Percentiles rank a stretch among this genome's conserved stretches.
Evolutionary conservation across 2,329 filamentous ascomycete genomes (phyloP).

Genomic region (Xylaria sp.): DNA sequence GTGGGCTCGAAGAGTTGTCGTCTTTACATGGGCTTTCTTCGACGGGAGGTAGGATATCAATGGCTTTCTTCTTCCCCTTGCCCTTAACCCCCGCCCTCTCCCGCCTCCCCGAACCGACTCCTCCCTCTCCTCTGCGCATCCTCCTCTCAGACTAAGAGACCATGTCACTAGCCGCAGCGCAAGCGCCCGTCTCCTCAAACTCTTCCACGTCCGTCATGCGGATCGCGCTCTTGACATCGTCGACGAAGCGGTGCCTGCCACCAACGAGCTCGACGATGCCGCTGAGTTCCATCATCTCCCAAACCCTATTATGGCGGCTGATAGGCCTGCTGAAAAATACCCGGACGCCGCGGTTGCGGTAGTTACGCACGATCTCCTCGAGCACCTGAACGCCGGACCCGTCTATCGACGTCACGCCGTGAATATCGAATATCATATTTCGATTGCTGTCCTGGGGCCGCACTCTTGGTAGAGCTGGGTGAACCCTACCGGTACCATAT

Average conservation of each 20-base stretch:
- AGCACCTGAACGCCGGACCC: slow-evolving; percentile 92
- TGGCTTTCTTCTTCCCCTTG: no score
- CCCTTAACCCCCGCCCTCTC: no score
- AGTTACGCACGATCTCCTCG: slow-evolving; percentile 81
- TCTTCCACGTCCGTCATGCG: slow-evolving; percentile 75
- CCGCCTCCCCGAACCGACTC: no score
- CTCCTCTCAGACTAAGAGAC: slow-evolving; percentile 12
- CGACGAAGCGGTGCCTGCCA: slow-evolving; percentile 76
- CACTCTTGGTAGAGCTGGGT: slow-evolving; percentile 83
- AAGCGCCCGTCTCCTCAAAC: slow-evolving; percentile 22
- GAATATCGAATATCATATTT: slow-evolving; percentile 95
- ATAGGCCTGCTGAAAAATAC: slow-evolving; percentile 73
- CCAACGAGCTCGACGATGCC: slow-evolving; percentile 86
- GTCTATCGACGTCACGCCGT: slow-evolving; percentile 94
- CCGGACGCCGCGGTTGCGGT: slow-evolving; percentile 73
- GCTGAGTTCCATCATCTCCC: slow-evolving; percentile 71
- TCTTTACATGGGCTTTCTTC: no score
- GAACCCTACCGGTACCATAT: slow-evolving; percentile 83
- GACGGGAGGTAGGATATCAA: no score
- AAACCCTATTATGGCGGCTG: slow-evolving; percentile 58
- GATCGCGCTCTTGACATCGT: slow-evolving; percentile 82
- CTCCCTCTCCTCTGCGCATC: neutral
- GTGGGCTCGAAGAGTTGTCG: no score
- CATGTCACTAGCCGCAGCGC: slow-evolving; percentile 21
- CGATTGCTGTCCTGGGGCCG: slow-evolving; percentile 79